Evolutionary conservation across 805 yeast genomes (phyloP).

Genomic region (Clavispora fructus): DNA sequence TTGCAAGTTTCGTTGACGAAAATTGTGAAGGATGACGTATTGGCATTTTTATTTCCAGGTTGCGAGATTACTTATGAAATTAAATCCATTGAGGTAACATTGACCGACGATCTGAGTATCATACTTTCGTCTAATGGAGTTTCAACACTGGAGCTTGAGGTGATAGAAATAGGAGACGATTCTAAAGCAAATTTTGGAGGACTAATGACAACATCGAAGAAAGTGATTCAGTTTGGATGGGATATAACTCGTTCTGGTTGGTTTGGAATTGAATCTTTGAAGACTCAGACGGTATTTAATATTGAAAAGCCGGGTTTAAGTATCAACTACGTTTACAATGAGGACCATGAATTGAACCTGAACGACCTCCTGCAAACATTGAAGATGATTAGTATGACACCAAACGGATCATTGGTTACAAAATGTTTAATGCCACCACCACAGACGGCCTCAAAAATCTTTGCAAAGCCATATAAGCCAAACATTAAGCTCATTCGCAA

Average conservation of each 20-base stretch:
- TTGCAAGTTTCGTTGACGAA: constrained; percentile 9
- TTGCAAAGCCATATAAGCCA: constrained; percentile 21
- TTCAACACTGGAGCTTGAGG: not conserved
- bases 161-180: not conserved
- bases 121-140: not conserved
- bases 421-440: constrained; percentile 5
- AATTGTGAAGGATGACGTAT: not conserved
- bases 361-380: not conserved
- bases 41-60: not conserved
- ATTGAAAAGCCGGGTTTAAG: not conserved
- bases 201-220: not conserved
- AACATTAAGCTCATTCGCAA: constrained; percentile 11
- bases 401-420: not conserved
- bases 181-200: not conserved
- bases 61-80: not conserved
- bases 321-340: not conserved
- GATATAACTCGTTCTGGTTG: not conserved
- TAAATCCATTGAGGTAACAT: not conserved
- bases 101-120: not conserved
- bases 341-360: not conserved
- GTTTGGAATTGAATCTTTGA: not conserved
- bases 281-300: not conserved
- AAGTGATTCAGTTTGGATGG: not conserved
- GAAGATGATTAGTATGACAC: not conserved
- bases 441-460: constrained; percentile 4